Base-by-base conservation (phyloP, 2,329 filamentous ascomycete genomes). In the Sarocladiaceae sp. region DNA sequence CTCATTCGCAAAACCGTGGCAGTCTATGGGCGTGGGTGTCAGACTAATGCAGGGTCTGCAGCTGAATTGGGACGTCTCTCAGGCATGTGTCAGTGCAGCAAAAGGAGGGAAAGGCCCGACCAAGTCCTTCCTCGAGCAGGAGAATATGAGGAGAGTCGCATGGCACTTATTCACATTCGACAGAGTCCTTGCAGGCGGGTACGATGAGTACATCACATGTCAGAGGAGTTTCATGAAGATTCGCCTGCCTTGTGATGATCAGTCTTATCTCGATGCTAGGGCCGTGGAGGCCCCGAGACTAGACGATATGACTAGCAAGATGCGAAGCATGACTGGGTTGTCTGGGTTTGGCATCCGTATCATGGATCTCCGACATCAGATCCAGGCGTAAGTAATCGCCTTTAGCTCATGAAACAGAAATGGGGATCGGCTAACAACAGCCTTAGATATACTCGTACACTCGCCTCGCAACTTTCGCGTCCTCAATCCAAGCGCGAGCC, bases 121-220 rank as follows among this genome's bases (percentile, higher is more conserved):
- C 17, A 62, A 64, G 4, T 58, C 64, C 4, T 70, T 68, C 50
- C 53, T 64, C 13, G 62, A 70, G 23, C 68, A 70, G 50, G 70
- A 73, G 55, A 64, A 57, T 5, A 56, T 66, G 13, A 62, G 70
- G 22, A 64, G 70, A 7, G 60, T 70, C 20, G 67, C 64, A 2
- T 73, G 70, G 70, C 65, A 68, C 31, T 58, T 71, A 36, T 72
- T 70, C 53, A 59, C 67, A 40, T 56, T 71, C 40, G 70, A 72
- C 48, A 64, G 70, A 7, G 55, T 69, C 22, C 61, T 72, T 11
- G 68, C 70, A 1, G 68, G 65, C 2, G 70, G 70, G 1, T 72
- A 70, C 42, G 69, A 71, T 23, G 69, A 71, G 47, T 71, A 72
- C 52, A 64, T 72, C 18, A 61, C 62, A 12, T 67, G 66, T 28